Evolutionary conservation across 164 flowering plant species (phyloP), one percentile per base, ranked within the genome.

Genomic region (Vitis labrusca): DNA sequence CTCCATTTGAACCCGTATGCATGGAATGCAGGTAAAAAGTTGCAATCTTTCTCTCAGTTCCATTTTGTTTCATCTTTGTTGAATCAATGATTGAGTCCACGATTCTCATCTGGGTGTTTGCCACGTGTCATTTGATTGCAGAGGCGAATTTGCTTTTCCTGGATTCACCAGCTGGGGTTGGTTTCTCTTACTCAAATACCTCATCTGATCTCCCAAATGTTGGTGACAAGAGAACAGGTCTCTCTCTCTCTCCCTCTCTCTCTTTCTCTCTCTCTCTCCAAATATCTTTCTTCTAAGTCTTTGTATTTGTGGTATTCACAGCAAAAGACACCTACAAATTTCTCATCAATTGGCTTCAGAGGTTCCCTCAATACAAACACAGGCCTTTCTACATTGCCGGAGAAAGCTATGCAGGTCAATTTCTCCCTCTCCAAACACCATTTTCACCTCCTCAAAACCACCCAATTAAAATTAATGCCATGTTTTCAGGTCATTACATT

Each of bases 341-440:
- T 65, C 73, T 85, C 0, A 9, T 68, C 29, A 83, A 79, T 0
- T 85, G 89, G 89, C 51, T 85, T 1, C 68, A 71, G 17, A 74
- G 83, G 52, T 85, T 83, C 47, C 84, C 89, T 2, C 74, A 81
- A 27, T 83, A 81, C 68, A 78, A 76, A 60, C 70, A 74, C 29
- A 78, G 85, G 47, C 79, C 77, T 48, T 85, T 85, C 51, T 85
- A 76, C 68, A 57, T 83, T 23, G 75, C 77, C 11, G 86, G 89
- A 37, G 86, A 85, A 65, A 83, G 86, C 73, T 85, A 85, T 65
- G 89, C 85, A 71, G 86, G 89, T 81, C 9, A 11, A 23, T 32
- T 16, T 14, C 27, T 2, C 61, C 4, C 10, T 4, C 61, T 23
- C 49, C 14, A 53, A 53, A 53, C 56, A 53, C 56, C 15, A 53